Conservation (phyloP, 495 filamentous ascomycete species). For the Sordaria brevicollis region DNA sequence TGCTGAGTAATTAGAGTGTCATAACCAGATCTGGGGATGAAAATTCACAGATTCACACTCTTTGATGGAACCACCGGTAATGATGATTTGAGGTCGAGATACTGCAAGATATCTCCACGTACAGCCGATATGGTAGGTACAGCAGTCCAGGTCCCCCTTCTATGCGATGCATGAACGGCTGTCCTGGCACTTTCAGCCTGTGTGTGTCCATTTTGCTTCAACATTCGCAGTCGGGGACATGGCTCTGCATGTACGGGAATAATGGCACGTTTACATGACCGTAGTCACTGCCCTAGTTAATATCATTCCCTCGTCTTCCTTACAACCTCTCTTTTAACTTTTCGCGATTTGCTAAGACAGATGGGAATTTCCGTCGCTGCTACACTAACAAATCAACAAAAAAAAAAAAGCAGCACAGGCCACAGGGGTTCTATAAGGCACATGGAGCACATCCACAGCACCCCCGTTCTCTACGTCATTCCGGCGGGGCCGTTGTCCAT, state of each 20-base stretch:
- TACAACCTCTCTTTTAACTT: no score
- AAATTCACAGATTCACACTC: neutral
- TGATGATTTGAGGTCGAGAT: neutral
- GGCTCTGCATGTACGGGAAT: neutral
- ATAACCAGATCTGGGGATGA: neutral
- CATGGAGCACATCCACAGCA: neutral
- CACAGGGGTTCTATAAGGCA: neutral
- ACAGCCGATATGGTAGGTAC: neutral
- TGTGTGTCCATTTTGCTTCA: neutral
- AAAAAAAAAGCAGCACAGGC: neutral
- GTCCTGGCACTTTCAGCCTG: neutral
- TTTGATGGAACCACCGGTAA: neutral
- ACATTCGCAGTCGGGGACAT: neutral
- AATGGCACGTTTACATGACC: neutral
- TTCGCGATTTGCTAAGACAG: no score
- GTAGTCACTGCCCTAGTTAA: neutral
- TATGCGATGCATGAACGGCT: neutral
- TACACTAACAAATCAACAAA: neutral
- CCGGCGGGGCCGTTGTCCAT: neutral
- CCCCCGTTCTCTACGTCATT: neutral
- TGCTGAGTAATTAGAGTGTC: neutral
- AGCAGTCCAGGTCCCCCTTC: neutral
- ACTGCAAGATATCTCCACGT: neutral
- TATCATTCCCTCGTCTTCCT: neutral
- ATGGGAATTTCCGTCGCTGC: neutral